These are phyloP conservation scores for Plasmodium vivax DNA, from an alignment of 169 alveolate species.

Conservation along the genomic window DNA sequence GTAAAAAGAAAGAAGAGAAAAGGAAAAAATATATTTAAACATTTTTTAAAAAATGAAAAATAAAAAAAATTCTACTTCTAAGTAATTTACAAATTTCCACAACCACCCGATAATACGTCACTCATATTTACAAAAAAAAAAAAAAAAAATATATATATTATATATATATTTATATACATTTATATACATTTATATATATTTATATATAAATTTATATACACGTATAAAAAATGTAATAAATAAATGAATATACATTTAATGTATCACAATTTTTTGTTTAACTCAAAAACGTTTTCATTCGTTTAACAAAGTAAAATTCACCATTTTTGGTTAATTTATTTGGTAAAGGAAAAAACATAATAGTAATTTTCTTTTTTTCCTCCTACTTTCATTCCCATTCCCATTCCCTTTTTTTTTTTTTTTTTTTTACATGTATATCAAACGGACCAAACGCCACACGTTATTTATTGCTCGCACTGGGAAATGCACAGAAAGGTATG, in stretches of 20 bases:
- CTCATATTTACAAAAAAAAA: neutral
- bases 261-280: neutral
- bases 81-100: constrained; percentile 19
- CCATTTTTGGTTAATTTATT: neutral
- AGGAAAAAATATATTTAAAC: neutral
- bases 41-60: neutral
- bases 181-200: neutral
- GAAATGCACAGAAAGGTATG: neutral
- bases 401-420: neutral
- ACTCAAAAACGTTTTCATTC: neutral
- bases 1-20: neutral
- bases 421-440: neutral
- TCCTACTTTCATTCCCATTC: neutral
- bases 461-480: neutral
- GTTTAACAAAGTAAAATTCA: neutral
- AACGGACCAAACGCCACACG: neutral
- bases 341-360: neutral
- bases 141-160: neutral
- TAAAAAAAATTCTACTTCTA: neutral
- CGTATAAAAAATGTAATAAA: neutral
- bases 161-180: neutral
- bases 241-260: neutral
- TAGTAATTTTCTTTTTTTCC: neutral
- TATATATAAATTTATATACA: neutral
- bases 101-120: neutral